Evolutionary conservation across 2,329 filamentous ascomycete genomes (phyloP).

Genomic region (Monascus ruber): DNA sequence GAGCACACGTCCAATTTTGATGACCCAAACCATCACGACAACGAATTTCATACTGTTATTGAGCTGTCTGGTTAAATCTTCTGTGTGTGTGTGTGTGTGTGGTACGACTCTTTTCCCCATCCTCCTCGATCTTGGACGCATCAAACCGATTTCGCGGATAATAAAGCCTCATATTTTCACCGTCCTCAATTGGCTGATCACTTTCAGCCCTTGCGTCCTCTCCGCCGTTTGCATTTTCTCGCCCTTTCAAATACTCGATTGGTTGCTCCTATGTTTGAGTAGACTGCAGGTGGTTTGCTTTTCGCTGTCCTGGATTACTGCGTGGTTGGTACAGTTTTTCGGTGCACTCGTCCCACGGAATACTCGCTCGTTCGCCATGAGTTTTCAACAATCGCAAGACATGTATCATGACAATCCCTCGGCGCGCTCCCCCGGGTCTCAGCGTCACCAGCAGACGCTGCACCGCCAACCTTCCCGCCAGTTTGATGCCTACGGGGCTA

Average conservation of each 20-base stretch:
- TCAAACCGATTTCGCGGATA: neutral
- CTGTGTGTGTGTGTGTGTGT: neutral
- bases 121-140: neutral
- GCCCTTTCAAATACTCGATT: constrained; percentile 1
- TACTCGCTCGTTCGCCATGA: constrained; percentile 17
- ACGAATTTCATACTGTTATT: neutral
- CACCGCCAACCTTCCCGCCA: constrained; percentile 65
- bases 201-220: neutral
- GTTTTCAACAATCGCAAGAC: constrained; percentile 30
- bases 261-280: constrained; percentile 23
- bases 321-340: constrained; percentile 16
- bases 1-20: no score
- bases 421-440: constrained; percentile 63
- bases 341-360: constrained; percentile 22
- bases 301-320: neutral
- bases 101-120: neutral
- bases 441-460: constrained; percentile 54
- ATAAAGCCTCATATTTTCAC: neutral
- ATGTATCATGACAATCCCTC: constrained; percentile 60
- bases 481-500: constrained; percentile 61
- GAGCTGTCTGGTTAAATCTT: no score
- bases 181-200: neutral
- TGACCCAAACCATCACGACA: neutral
- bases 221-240: neutral
- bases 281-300: constrained; percentile 10